A percentile compares a stretch with the other conserved stretches of the same genome.
These are phyloP conservation scores for Alliaria petiolata DNA, from an alignment of 345 rosid species.

Conservation along the genomic window DNA sequence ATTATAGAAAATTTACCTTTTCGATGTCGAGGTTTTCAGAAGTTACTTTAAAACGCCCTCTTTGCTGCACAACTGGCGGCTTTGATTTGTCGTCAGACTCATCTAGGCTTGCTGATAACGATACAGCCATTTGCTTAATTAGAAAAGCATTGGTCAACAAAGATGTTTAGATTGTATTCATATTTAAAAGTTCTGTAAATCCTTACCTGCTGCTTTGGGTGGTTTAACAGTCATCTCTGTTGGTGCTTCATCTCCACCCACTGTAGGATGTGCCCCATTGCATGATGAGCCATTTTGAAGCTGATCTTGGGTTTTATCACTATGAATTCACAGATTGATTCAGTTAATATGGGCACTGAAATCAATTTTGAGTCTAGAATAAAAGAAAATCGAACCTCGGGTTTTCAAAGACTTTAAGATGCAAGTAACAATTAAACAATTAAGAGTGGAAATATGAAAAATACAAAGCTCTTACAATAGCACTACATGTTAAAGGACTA, in stretches of 20 bases:
- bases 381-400: background rate
- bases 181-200: background rate
- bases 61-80: constrained; percentile 85
- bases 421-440: background rate
- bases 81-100: constrained; percentile 80
- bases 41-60: constrained; percentile 97
- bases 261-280: constrained; percentile 38
- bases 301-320: constrained; percentile 52
- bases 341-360: constrained; percentile 3
- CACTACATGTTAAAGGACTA: constrained; percentile 23
- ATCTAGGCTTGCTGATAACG: constrained; percentile 51
- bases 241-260: constrained; percentile 50
- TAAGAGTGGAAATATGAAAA: background rate
- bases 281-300: constrained; percentile 39
- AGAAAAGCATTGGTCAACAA: constrained; percentile 3
- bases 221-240: constrained; percentile 53
- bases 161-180: background rate
- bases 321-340: constrained; percentile 31
- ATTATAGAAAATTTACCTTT: constrained; percentile 67
- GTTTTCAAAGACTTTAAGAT: background rate
- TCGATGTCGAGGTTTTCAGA: constrained; percentile 90
- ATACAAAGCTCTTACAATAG: constrained; percentile 10
- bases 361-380: background rate
- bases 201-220: constrained; percentile 60
- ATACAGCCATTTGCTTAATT: no score